These are phyloP conservation scores for Penicillium hordei DNA, from an alignment of 2,329 filamentous ascomycete genomes.

Conservation along the genomic window DNA sequence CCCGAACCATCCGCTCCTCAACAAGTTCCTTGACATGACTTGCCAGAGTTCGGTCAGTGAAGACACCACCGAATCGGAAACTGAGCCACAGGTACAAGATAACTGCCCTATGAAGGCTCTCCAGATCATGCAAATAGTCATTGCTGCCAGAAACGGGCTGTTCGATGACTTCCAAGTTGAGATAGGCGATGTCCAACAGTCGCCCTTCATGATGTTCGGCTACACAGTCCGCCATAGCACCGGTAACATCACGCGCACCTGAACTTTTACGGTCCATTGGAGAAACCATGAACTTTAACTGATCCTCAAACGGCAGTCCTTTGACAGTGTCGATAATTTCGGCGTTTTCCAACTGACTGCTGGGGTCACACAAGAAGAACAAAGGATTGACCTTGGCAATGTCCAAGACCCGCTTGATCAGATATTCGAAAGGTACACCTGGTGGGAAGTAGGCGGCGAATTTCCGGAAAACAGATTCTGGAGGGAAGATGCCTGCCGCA, in stretches of 20 bases:
- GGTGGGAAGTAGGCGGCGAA: slow-evolving; percentile 82
- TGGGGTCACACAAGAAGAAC: slow-evolving; percentile 69
- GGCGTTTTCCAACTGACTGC: slow-evolving; percentile 64
- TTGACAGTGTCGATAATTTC: slow-evolving; percentile 72
- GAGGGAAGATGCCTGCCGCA: slow-evolving; percentile 73
- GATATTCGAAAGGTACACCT: slow-evolving; percentile 77
- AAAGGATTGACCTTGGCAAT: slow-evolving; percentile 62
- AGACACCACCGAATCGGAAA: slow-evolving; percentile 81
- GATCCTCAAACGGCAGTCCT: slow-evolving; percentile 68
- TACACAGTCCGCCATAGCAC: slow-evolving; percentile 67
- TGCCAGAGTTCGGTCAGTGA: slow-evolving; percentile 71
- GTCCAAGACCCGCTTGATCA: slow-evolving; percentile 72
- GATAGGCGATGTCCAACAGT: slow-evolving; percentile 67
- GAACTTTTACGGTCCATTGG: slow-evolving; percentile 61
- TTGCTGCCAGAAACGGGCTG: slow-evolving; percentile 44
- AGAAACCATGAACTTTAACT: slow-evolving; percentile 71
- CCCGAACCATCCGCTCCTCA: slow-evolving; percentile 70
- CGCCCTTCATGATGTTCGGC: slow-evolving; percentile 65
- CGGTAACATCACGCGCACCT: slow-evolving; percentile 49
- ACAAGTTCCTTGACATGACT: slow-evolving; percentile 76
- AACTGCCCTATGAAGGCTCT: slow-evolving; percentile 76
- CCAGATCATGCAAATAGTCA: slow-evolving; percentile 66
- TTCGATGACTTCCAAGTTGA: slow-evolving; percentile 75
- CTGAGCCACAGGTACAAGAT: slow-evolving; percentile 91
- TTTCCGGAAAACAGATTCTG: slow-evolving; percentile 66